Evolutionary conservation across 2,329 filamentous ascomycete species (phyloP), one percentile per base, ranked within the genome.

Genomic region (Ophiostoma triangulosporum): DNA sequence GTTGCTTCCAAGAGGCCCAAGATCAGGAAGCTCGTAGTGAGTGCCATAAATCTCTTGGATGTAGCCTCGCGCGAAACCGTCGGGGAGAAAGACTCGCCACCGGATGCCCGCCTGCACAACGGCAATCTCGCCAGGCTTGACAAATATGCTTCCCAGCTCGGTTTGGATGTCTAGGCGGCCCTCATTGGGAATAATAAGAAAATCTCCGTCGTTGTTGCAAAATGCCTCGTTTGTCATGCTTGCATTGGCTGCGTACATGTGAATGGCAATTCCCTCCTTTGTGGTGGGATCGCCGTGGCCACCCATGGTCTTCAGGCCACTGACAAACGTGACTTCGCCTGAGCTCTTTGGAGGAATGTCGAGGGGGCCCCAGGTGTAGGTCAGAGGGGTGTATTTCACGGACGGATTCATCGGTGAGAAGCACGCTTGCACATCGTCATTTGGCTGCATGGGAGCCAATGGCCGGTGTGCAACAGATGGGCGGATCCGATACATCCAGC

Each of bases 131-230:
- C 81, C 81, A 0, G 81, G 82, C 4, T 81, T 77, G 5, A 85
- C 80, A 50, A 56, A 50, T 15, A 60, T 38, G 33, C 72, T 73
- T 4, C 83, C 83, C 15, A 85, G 73, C 61, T 86, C 83, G 2
- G 83, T 86, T 61, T 83, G 80, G 46, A 86, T 80, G 58, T 85
- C 77, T 2, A 86, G 69, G 0, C 75, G 70, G 12, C 83, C 83
- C 58, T 81, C 74, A 56, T 86, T 82, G 0, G 76, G 79, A 3
- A 85, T 72, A 48, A 86, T 81, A 51, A 85, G 68, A 56, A 82
- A 75, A 62, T 86, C 82, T 15, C 83, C 83, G 56, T 86, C 83
- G 1, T 78, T 77, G 59, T 75, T 76, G 59, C 68, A 72, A 54
- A 75, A 76, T 0, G 75, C 74, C 11, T 66, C 62, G 3, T 68